Evolutionary conservation across 2,329 filamentous ascomycete genomes (phyloP).

Genomic region (Phyllosticta ampelicida): DNA sequence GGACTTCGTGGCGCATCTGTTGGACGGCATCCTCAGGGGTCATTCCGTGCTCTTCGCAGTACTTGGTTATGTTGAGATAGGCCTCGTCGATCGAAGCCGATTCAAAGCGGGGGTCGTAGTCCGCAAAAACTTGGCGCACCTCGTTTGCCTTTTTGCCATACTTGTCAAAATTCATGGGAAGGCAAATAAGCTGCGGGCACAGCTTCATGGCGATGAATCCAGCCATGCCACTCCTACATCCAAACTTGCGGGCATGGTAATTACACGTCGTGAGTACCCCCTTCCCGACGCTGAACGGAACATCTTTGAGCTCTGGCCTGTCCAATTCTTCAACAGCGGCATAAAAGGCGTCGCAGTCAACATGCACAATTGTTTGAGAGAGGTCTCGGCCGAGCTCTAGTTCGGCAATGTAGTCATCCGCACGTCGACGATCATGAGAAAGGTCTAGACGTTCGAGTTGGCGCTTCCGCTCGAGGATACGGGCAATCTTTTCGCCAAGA

Average conservation of each 20-base stretch:
- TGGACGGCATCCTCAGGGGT: slow-evolving; percentile 62
- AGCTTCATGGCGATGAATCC: slow-evolving; percentile 91
- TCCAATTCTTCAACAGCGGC: slow-evolving; percentile 74
- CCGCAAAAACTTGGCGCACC: slow-evolving; percentile 66
- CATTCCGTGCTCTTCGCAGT: slow-evolving; percentile 60
- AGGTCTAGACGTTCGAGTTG: slow-evolving; percentile 68
- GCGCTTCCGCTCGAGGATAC: slow-evolving; percentile 63
- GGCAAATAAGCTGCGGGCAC: slow-evolving; percentile 71
- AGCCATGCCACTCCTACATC: slow-evolving; percentile 90
- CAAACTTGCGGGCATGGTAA: slow-evolving; percentile 81
- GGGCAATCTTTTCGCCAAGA: slow-evolving; percentile 75
- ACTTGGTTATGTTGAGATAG: slow-evolving; percentile 85
- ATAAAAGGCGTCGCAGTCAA: slow-evolving; percentile 97
- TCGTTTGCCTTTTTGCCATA: slow-evolving; percentile 86
- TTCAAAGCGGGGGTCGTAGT: slow-evolving; percentile 88
- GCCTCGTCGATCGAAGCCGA: slow-evolving; percentile 94
- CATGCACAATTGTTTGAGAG: slow-evolving; percentile 74
- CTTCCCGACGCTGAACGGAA: slow-evolving; percentile 84
- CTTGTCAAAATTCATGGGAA: slow-evolving; percentile 82
- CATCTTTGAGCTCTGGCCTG: slow-evolving; percentile 68
- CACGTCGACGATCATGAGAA: slow-evolving; percentile 58
- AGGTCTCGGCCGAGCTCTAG: slow-evolving; percentile 72
- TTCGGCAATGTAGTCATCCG: slow-evolving; percentile 70
- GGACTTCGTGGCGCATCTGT: slow-evolving; percentile 66
- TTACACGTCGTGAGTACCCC: slow-evolving; percentile 66